phyloP scores from a whole-genome alignment of 2,329 filamentous ascomycete genomes.

The Leptosphaerulina australis region DNA sequence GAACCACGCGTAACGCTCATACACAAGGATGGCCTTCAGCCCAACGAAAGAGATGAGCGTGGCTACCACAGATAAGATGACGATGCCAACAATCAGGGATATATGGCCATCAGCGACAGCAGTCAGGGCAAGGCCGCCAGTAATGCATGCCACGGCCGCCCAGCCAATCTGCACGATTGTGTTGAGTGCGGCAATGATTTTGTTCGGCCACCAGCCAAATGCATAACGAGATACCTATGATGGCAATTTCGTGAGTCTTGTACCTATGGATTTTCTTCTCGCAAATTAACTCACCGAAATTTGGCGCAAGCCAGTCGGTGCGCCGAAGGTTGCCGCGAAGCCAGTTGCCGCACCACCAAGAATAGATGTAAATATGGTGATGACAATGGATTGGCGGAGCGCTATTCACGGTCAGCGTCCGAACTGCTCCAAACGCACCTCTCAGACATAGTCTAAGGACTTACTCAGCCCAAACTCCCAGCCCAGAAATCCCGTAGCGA shows the following conservation, averaged over 20 bases:
- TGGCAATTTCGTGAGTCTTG: no score
- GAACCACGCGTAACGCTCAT: slow-evolving; percentile 59
- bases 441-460: neutral
- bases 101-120: slow-evolving; percentile 53
- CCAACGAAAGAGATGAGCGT: slow-evolving; percentile 50
- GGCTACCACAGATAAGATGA: slow-evolving; percentile 51
- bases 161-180: slow-evolving; percentile 55
- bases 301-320: slow-evolving; percentile 51
- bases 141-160: slow-evolving; percentile 52
- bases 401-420: slow-evolving; percentile 18
- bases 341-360: slow-evolving; percentile 51
- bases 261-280: no score
- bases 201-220: slow-evolving; percentile 60
- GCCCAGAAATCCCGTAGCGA: slow-evolving; percentile 53
- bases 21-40: slow-evolving; percentile 53
- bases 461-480: slow-evolving; percentile 55
- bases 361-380: slow-evolving; percentile 50
- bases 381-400: slow-evolving; percentile 52
- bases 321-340: slow-evolving; percentile 52
- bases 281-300: no score
- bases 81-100: slow-evolving; percentile 52
- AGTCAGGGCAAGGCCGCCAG: slow-evolving; percentile 51
- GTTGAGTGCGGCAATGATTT: slow-evolving; percentile 56
- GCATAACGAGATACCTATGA: slow-evolving; percentile 51
- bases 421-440: neutral